Percentiles rank a stretch among this genome's conserved stretches.
phyloP scores from a whole-genome alignment of 495 filamentous ascomycete species.

The Lichenothelia convexa region DNA sequence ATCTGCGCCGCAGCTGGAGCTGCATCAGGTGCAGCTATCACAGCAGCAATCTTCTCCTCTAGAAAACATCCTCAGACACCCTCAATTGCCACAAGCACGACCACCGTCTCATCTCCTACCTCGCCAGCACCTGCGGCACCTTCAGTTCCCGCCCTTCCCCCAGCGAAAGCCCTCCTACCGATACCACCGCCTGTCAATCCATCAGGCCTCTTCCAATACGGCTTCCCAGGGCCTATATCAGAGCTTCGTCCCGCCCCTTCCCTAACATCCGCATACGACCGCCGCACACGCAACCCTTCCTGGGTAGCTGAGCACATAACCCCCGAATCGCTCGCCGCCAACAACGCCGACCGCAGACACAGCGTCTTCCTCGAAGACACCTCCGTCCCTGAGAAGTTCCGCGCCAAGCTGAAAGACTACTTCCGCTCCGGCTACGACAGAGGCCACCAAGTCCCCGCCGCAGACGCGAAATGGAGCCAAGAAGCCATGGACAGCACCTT shows the following conservation, averaged over 20 bases:
- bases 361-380: conserved; percentile 68
- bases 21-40: conserved; percentile 69
- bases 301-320: conserved; percentile 99
- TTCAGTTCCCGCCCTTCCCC: conserved; percentile 17
- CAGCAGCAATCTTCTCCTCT: conserved; percentile 57
- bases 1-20: conserved; percentile 79
- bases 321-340: conserved; percentile 53
- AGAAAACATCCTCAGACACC: conserved; percentile 23
- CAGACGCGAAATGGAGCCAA: conserved; percentile 92
- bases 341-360: conserved; percentile 69
- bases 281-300: conserved; percentile 73
- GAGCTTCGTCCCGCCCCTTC: conserved; percentile 60
- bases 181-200: conserved; percentile 51
- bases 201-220: conserved; percentile 82
- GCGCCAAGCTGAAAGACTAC: conserved; percentile 81
- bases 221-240: conserved; percentile 78
- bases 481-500: conserved; percentile 89
- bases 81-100: conserved; percentile 26
- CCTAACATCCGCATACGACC: conserved; percentile 73
- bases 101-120: conserved; percentile 15
- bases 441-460: conserved; percentile 76
- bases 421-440: conserved; percentile 67
- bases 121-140: conserved; percentile 9
- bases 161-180: conserved; percentile 20
- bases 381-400: conserved; percentile 65